Evolutionary conservation across 495 filamentous ascomycete genomes (phyloP).

Genomic region (Aspergillus leporis): DNA sequence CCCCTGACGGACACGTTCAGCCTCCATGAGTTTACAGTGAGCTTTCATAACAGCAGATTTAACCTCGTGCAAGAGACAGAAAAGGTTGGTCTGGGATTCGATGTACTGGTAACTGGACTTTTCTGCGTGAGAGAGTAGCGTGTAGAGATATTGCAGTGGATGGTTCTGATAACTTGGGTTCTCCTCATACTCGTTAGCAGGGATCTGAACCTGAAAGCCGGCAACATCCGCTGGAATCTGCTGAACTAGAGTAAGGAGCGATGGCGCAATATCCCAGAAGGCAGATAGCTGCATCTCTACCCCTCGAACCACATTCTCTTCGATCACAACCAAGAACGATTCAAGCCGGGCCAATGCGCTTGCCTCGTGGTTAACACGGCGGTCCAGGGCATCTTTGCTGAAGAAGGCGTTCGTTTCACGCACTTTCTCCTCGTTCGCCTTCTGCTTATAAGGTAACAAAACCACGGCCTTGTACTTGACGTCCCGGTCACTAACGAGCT

Average conservation of each 20-base stretch:
- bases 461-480: constrained; percentile 81
- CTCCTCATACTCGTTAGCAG: constrained; percentile 75
- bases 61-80: constrained; percentile 93
- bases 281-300: constrained; percentile 88
- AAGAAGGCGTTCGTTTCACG: constrained; percentile 80
- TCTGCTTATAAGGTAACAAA: constrained; percentile 73
- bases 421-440: constrained; percentile 69
- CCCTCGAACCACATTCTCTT: constrained; percentile 80
- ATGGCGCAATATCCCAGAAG: constrained; percentile 97
- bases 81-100: constrained; percentile 86
- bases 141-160: constrained; percentile 87
- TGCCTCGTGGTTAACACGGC: constrained; percentile 63
- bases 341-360: constrained; percentile 69
- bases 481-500: constrained; percentile 79
- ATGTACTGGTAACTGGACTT: constrained; percentile 95
- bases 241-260: constrained; percentile 71
- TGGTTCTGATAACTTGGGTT: constrained; percentile 76
- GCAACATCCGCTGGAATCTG: constrained; percentile 65
- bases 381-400: constrained; percentile 67
- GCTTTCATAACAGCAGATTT: constrained; percentile 73
- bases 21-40: constrained; percentile 52
- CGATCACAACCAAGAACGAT: constrained; percentile 77
- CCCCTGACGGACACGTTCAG: constrained; percentile 59
- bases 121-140: constrained; percentile 79
- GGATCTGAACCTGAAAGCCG: constrained; percentile 67